Evolutionary conservation across 345 rosid species (phyloP), one percentile per base, ranked within the genome.

Genomic region (Schrenkiella parvula): DNA sequence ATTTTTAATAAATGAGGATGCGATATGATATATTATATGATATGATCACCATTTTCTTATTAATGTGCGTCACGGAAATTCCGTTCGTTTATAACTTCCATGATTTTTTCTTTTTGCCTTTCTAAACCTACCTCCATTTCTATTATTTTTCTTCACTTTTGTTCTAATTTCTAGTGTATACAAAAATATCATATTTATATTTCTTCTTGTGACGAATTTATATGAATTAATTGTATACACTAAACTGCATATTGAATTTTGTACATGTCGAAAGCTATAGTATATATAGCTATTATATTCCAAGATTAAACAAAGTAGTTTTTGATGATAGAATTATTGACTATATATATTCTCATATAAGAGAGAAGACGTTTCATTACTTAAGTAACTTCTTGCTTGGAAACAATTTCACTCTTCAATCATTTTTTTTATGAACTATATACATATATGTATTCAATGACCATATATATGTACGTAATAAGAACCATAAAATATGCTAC

Each of bases 51-150:
- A 38, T n/a, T 15, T 58, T 42, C 5, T 58, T 58, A 48, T 66
- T 57, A 6, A 66, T 74, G 48, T 51, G 31, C 32, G 31, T 58
- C 78, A 60, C 78, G 78, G 69, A 42, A 32, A 42, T 23, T 52
- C 57, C 79, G 74, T 60, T 68, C 23, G 8, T 68, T 59, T 68
- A 14, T 61, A 60, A 75, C 69, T 68, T 25, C 46, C 56, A 50
- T 68, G 39, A 41, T 67, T 41, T 74, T 41, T 26, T 19, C 5
- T 46, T 38, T 60, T 42, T 21, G 38, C 21, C 39, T 46, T 55
- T 26, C 8, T 55, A 18, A 31, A 73, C 55, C 77, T 44, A 54
- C 48, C 32, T 47, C 26, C 25, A 50, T 37, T 8, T 23, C n/a
- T 22, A 47, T 12, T 31, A 12, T 12, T 21, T 42, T 4, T 22